Percentiles rank a stretch among this genome's conserved stretches.
These are phyloP conservation scores for Coemansia sp. DNA, from an alignment of 192 early-diverging fungal genomes.

Conservation along the genomic window DNA sequence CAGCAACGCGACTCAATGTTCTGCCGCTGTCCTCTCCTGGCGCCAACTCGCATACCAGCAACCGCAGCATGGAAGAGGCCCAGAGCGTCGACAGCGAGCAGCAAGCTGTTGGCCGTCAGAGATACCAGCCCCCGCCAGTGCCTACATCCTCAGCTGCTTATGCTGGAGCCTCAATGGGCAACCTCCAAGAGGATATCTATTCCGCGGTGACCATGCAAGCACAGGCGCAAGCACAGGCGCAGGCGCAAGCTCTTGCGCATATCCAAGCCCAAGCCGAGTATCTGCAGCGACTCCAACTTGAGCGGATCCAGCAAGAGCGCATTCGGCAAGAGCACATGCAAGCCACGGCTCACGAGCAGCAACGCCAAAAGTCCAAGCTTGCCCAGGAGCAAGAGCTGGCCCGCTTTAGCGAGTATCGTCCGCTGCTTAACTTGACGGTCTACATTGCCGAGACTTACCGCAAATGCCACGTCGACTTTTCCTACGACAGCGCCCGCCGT, in stretches of 20 bases:
- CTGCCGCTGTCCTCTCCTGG: slow-evolving; percentile 35
- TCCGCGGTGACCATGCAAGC: slow-evolving; percentile 7
- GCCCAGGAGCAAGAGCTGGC: slow-evolving; percentile 48
- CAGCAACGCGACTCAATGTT: slow-evolving; percentile 33
- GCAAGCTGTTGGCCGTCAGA: neutral
- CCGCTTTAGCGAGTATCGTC: slow-evolving; percentile 52
- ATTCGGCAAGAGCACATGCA: slow-evolving; percentile 23
- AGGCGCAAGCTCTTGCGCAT: neutral
- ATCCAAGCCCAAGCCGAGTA: slow-evolving; percentile 30
- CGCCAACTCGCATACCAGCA: slow-evolving; percentile 28
- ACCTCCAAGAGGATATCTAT: slow-evolving; percentile 20
- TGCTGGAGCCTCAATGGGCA: slow-evolving; percentile 1
- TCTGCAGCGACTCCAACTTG: slow-evolving; percentile 30
- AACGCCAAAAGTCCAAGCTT: slow-evolving; percentile 30
- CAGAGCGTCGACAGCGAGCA: neutral
- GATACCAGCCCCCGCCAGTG: slow-evolving; percentile 20
- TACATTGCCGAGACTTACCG: slow-evolving; percentile 74
- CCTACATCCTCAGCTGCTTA: slow-evolving; percentile 11
- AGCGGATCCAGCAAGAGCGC: slow-evolving; percentile 31
- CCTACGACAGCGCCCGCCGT: slow-evolving; percentile 77
- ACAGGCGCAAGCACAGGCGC: slow-evolving; percentile 22
- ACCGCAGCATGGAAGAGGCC: slow-evolving; percentile 36
- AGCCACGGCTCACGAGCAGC: slow-evolving; percentile 27
- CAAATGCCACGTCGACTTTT: slow-evolving; percentile 80
- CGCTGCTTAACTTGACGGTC: slow-evolving; percentile 62